Evolutionary conservation across 805 yeast genomes (phyloP).

Genomic region (Kuraishia capsulata): DNA sequence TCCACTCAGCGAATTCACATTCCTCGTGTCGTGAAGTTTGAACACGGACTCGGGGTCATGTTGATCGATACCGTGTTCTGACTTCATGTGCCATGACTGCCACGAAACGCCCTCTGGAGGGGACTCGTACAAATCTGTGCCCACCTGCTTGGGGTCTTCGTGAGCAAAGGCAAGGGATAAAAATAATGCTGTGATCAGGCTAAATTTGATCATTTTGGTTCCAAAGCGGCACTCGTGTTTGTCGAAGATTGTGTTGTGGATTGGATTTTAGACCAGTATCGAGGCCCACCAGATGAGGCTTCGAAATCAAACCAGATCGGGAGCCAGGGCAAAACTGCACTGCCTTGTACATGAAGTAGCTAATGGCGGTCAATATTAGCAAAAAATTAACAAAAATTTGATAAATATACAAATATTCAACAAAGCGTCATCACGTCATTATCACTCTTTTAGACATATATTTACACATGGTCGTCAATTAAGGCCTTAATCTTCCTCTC

Average conservation of each 20-base stretch:
- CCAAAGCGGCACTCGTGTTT: not conserved
- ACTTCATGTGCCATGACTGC: constrained; percentile 87
- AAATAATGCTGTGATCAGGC: not conserved
- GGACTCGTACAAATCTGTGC: constrained; percentile 2
- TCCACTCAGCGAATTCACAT: constrained; percentile 44
- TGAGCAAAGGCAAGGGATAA: not conserved
- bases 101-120: constrained; percentile 40
- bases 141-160: constrained; percentile 1
- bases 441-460: too few relatives aligned
- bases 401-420: too few relatives aligned
- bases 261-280: not conserved
- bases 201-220: not conserved
- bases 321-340: too few relatives aligned
- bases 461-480: too few relatives aligned
- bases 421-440: too few relatives aligned
- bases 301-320: too few relatives aligned
- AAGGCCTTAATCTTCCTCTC: constrained; percentile 14
- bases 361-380: too few relatives aligned
- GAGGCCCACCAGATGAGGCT: too few relatives aligned
- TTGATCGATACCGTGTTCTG: constrained; percentile 72
- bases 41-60: constrained; percentile 74
- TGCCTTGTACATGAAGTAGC: too few relatives aligned
- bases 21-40: constrained; percentile 64
- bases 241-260: not conserved
- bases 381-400: too few relatives aligned